phyloP scores from a whole-genome alignment of 2,329 filamentous ascomycete species.

The Aspergillus pseudoviridinutans region DNA sequence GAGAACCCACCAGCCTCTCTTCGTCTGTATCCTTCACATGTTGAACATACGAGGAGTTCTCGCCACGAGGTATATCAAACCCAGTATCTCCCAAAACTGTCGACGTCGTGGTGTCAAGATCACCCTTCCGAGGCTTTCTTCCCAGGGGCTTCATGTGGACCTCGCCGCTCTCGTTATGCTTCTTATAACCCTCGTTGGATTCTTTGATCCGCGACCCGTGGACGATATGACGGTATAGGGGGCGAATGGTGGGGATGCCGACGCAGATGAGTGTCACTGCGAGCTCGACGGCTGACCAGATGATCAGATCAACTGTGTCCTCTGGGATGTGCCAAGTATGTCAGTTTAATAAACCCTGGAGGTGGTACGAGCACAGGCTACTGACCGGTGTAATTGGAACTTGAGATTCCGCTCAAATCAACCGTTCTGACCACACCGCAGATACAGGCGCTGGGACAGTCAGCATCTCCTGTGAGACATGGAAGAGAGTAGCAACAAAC shows the following conservation, averaged over 20 bases:
- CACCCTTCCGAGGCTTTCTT: too few species aligned
- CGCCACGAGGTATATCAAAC: too few species aligned
- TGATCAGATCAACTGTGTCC: slow-evolving; percentile 20
- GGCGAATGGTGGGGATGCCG: slow-evolving; percentile 25
- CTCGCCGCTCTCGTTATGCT: neutral
- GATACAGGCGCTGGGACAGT: slow-evolving; percentile 9
- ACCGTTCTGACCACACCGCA: slow-evolving; percentile 15
- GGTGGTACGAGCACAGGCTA: neutral
- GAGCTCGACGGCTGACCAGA: slow-evolving; percentile 22
- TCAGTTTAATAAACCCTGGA: neutral
- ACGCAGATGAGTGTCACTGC: slow-evolving; percentile 24
- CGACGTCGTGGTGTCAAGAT: too few species aligned
- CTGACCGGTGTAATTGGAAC: slow-evolving; percentile 17
- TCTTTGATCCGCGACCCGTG: slow-evolving; percentile 8
- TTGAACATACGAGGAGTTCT: too few species aligned
- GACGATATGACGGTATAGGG: slow-evolving; percentile 17
- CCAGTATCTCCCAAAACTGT: too few species aligned
- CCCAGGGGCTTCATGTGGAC: too few species aligned
- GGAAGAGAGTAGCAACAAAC: slow-evolving; percentile 9
- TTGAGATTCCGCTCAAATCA: slow-evolving; percentile 11
- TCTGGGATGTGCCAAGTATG: slow-evolving; percentile 3
- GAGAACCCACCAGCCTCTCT: too few species aligned
- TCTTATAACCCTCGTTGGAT: neutral
- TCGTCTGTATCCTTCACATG: too few species aligned
- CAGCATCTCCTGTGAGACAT: neutral